Percentiles rank a stretch among this genome's conserved stretches.
Evolutionary conservation across 2,329 filamentous ascomycete species (phyloP).

Genomic region (Cercospora sojina): DNA sequence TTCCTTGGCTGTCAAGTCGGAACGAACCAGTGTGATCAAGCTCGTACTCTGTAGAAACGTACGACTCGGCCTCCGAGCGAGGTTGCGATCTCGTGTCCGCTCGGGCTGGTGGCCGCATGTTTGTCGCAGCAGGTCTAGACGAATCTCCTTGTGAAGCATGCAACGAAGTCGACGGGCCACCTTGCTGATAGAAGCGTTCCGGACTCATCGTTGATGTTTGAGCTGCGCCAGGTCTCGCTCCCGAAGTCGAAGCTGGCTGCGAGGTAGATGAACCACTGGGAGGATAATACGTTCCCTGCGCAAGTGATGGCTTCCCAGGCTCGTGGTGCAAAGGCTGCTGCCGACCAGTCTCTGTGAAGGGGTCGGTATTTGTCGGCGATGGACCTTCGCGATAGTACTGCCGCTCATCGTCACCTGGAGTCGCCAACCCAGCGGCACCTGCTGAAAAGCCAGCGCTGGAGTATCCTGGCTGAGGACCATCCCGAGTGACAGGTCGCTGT

Average conservation of each 20-base stretch:
- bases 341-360: slow-evolving; percentile 55
- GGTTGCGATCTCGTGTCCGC: slow-evolving; percentile 28
- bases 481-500: slow-evolving; percentile 38
- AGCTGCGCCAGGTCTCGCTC: slow-evolving; percentile 16
- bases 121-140: slow-evolving; percentile 31
- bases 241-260: slow-evolving; percentile 10
- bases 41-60: slow-evolving; percentile 64
- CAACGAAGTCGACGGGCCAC: slow-evolving; percentile 37
- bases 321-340: slow-evolving; percentile 42
- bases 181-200: slow-evolving; percentile 49
- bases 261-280: slow-evolving; percentile 21
- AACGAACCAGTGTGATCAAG: slow-evolving; percentile 62
- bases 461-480: slow-evolving; percentile 38
- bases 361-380: slow-evolving; percentile 61
- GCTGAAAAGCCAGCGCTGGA: slow-evolving; percentile 26
- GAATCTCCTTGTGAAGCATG: slow-evolving; percentile 32
- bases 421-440: slow-evolving; percentile 30
- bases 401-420: slow-evolving; percentile 41
- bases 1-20: slow-evolving; percentile 60
- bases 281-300: slow-evolving; percentile 23
- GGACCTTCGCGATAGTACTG: slow-evolving; percentile 53
- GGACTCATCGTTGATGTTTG: slow-evolving; percentile 16
- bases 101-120: slow-evolving; percentile 35
- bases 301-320: slow-evolving; percentile 34
- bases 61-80: slow-evolving; percentile 37